phyloP scores from a whole-genome alignment of 345 rosid genomes.

The Erodium maritimum region DNA sequence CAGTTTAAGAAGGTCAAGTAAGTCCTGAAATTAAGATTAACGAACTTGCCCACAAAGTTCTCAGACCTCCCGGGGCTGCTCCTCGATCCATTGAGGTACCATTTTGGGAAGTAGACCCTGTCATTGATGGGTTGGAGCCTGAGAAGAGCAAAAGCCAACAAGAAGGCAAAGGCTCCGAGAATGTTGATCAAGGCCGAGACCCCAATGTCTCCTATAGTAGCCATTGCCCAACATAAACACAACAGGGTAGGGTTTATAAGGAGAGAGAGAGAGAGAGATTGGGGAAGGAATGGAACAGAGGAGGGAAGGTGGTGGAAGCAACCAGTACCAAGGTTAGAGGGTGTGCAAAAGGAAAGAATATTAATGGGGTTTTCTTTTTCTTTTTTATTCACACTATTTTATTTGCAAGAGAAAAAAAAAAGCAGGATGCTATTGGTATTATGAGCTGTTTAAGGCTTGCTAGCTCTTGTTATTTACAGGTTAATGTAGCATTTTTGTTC shows the following conservation, averaged over 20 bases:
- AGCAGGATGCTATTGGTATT: too few species aligned
- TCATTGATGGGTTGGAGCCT: conserved; percentile 89
- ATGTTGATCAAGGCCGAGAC: conserved; percentile 82
- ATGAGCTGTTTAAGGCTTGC: too few species aligned
- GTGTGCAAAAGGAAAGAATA: too few species aligned
- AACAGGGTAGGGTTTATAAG: neutral
- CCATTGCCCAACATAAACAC: conserved; percentile 33
- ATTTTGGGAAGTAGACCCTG: conserved; percentile 87
- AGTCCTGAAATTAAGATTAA: conserved; percentile 62
- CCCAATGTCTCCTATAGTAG: conserved; percentile 79
- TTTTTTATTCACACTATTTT: too few species aligned
- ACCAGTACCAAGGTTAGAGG: too few species aligned
- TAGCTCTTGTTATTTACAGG: too few species aligned
- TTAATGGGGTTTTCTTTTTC: too few species aligned
- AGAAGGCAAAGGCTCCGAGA: conserved; percentile 52
- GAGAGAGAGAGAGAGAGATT: neutral
- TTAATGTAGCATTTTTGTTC: too few species aligned
- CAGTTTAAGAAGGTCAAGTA: conserved; percentile 81
- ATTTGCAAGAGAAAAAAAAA: too few species aligned
- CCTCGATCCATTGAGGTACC: conserved; percentile 64
- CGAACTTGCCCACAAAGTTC: conserved; percentile 61
- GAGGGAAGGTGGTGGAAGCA: too few species aligned
- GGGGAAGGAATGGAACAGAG: conserved; percentile 1
- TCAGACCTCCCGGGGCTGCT: conserved; percentile 54
- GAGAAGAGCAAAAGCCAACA: conserved; percentile 75